Percentiles rank a stretch among this genome's conserved stretches.
Evolutionary conservation across 2,329 filamentous ascomycete genomes (phyloP).

Genomic region (Falciphora oryzae): DNA sequence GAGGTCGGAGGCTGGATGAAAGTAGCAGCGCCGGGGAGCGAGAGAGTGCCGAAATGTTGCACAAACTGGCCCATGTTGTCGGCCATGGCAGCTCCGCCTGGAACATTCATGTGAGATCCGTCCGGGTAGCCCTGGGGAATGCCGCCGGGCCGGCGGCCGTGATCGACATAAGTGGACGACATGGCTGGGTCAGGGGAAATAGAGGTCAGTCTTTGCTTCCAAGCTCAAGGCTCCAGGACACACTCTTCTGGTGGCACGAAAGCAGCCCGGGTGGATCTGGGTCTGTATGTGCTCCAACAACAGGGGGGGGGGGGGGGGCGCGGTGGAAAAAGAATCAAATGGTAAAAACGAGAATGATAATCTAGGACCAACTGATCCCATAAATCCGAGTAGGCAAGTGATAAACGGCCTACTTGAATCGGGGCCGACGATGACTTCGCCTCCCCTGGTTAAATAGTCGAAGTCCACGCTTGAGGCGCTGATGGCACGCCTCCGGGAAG

Average conservation of each 20-base stretch:
- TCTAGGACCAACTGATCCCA: too few relatives aligned
- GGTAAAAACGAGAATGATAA: too few relatives aligned
- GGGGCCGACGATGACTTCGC: too few relatives aligned
- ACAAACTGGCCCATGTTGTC: conserved; percentile 17
- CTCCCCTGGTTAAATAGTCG: too few relatives aligned
- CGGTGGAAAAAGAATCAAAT: neutral
- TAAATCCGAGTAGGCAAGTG: too few relatives aligned
- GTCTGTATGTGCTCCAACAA: neutral
- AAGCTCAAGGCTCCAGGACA: neutral
- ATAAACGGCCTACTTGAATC: too few relatives aligned
- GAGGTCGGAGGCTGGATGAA: conserved; percentile 20
- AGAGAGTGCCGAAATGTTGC: conserved; percentile 24
- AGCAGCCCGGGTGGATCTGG: neutral
- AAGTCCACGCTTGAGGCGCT: too few relatives aligned
- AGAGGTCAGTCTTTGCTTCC: neutral
- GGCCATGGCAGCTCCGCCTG: conserved; percentile 1
- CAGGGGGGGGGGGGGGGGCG: too few relatives aligned
- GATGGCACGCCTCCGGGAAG: neutral
- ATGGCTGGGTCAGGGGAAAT: neutral
- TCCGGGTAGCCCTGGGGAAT: conserved; percentile 10
- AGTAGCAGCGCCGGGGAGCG: conserved; percentile 18
- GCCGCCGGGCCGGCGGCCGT: conserved; percentile 10
- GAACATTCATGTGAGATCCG: conserved; percentile 7
- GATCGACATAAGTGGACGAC: conserved; percentile 5
- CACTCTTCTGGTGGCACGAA: neutral